Evolutionary conservation across 176 grass and related monocot species (phyloP).

Genomic region (Carex parvula): DNA sequence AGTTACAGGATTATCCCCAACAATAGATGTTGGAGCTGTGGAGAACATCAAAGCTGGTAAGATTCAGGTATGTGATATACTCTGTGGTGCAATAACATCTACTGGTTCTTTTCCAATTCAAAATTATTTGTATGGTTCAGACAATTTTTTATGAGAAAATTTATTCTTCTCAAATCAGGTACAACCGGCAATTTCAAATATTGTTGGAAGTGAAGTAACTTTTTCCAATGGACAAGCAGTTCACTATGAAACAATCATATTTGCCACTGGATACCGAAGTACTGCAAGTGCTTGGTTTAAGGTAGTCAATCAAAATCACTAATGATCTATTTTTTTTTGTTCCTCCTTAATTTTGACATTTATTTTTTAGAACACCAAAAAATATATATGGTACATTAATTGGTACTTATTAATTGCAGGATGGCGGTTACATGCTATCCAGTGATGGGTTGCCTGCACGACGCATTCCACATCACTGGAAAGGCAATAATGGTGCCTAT

Average conservation of each 20-base stretch:
- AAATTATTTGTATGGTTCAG: neutral
- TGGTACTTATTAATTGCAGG: neutral
- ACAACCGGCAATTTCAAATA: neutral
- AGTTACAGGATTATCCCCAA: conserved; percentile 11
- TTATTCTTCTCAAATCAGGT: neutral
- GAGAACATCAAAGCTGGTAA: conserved; percentile 32
- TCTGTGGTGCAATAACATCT: neutral
- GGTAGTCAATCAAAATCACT: neutral
- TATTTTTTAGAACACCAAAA: neutral
- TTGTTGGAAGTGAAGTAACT: neutral
- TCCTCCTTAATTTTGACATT: neutral
- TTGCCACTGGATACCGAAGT: neutral
- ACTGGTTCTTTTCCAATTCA: neutral
- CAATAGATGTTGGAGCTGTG: conserved; percentile 39
- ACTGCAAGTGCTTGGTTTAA: neutral
- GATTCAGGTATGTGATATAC: conserved; percentile 28
- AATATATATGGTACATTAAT: neutral
- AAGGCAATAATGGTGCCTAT: neutral
- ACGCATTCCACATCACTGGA: neutral
- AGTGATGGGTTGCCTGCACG: neutral
- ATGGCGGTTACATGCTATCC: neutral
- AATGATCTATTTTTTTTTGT: neutral
- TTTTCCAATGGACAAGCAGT: neutral
- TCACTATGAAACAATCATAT: neutral
- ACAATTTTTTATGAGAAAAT: neutral